Evolutionary conservation across 441 rosid species (phyloP).

Genomic region (Manihot esculenta): DNA sequence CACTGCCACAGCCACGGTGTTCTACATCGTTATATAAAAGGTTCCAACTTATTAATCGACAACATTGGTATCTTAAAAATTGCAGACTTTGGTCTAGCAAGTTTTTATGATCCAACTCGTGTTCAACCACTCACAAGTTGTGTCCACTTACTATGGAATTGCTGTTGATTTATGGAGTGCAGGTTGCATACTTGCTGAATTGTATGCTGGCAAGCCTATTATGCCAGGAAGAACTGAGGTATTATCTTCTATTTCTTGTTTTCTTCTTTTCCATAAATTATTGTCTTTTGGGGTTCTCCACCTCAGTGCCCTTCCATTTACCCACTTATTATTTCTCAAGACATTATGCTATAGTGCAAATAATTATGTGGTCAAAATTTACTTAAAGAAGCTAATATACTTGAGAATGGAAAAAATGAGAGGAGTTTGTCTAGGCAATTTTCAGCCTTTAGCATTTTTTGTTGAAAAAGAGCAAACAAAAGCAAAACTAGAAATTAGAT

Average conservation of each 20-base stretch:
- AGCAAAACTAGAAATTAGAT: background rate
- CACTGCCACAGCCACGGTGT: conserved; percentile 92
- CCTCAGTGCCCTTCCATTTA: background rate
- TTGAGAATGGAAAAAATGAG: too few species aligned
- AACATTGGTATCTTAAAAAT: conserved; percentile 85
- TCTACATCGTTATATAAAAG: conserved; percentile 93
- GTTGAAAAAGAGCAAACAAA: background rate
- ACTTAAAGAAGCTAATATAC: too few species aligned
- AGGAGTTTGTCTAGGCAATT: too few species aligned
- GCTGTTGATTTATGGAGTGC: conserved; percentile 97
- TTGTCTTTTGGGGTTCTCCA: background rate
- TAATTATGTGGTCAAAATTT: background rate
- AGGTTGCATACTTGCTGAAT: conserved; percentile 93
- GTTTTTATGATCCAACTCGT: conserved; percentile 67
- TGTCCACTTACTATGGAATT: conserved; percentile 80
- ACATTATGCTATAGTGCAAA: background rate
- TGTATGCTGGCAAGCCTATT: conserved; percentile 96
- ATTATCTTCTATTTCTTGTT: conserved; percentile 9
- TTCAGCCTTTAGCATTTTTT: too few species aligned
- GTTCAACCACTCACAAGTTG: conserved; percentile 86
- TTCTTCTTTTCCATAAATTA: background rate
- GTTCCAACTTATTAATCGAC: conserved; percentile 89
- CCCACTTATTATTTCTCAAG: background rate
- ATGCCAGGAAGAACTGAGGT: conserved; percentile 99
- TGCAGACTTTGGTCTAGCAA: conserved; percentile 96